These are phyloP conservation scores for Arabis hirsuta DNA, from an alignment of 345 rosid genomes.

Conservation along the genomic window DNA sequence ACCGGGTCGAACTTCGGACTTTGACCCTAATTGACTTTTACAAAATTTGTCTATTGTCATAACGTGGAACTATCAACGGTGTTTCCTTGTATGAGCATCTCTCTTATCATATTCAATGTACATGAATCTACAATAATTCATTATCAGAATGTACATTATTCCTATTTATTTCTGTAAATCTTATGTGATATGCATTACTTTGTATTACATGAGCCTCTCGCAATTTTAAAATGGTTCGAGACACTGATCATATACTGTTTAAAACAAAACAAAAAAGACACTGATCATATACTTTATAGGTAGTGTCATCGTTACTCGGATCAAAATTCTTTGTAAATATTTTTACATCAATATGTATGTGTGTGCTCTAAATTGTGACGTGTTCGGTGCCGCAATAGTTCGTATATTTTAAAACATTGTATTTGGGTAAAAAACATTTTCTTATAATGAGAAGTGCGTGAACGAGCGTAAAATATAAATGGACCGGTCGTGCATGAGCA, in stretches of 20 bases:
- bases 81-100: slow-evolving; percentile 24
- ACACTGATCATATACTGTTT: not conserved
- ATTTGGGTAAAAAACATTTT: too few species aligned
- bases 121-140: slow-evolving; percentile 35
- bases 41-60: too few species aligned
- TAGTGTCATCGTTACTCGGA: slow-evolving; percentile 10
- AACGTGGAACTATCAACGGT: slow-evolving; percentile 11
- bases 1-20: too few species aligned
- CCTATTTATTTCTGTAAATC: not conserved
- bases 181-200: not conserved
- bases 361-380: slow-evolving; percentile 1
- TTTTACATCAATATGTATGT: not conserved
- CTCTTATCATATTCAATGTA: slow-evolving; percentile 11
- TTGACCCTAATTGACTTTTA: too few species aligned
- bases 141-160: not conserved
- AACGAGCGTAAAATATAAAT: slow-evolving; percentile 23
- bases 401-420: not conserved
- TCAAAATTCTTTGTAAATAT: not conserved
- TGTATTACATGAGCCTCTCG: not conserved
- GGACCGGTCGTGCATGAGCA: slow-evolving; percentile 40
- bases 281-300: not conserved
- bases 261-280: too few species aligned
- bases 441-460: slow-evolving; percentile 4
- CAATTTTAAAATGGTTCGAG: not conserved
- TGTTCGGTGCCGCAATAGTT: slow-evolving; percentile 7